Evolutionary conservation across 225 moss, liverwort and hornwort genomes (phyloP), one percentile per base, ranked within the genome.

Genomic region (Physcomitrellopsis africana): DNA sequence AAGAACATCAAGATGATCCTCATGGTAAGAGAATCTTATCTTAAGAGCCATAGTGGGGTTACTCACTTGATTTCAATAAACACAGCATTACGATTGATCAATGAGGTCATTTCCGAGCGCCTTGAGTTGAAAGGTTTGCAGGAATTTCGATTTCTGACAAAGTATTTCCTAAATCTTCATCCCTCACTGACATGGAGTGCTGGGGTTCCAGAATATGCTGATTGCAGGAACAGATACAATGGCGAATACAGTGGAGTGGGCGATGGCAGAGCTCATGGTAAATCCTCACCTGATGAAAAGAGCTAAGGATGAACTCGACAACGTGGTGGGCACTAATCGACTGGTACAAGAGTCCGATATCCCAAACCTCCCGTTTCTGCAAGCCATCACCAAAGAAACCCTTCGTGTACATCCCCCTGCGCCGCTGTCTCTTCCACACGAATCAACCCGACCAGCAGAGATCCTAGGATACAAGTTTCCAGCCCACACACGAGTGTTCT

Each of bases 351-450:
- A 89, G 62, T 56, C 77, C 3, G 85, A 86, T 63, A 47, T 76
- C 54, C 27, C 24, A 12, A 52, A 67, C 17, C 61, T 76, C 37
- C 60, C 76, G 3, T 82, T 83, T 51, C 49, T 91, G 11, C 77
- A 37, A 32, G 76, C 85, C 22, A 67, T 88, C 32, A 51, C 79
- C 32, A 87, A 88, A 67, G 90, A 86, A 18, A 74, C 83, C 1
- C 76, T 87, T 49, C 81, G 90, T 1, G 55, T 87, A 29, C 90
- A 87, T 32, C 81, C 90, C 3, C 65, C 80, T 44, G 81, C 68
- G 8, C 80, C 73, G 0, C 20, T 86, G 10, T 60, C 72, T 2
- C 3, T 74, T 1, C 85, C 80, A 2, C 72, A 63, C 19, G 83
- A 80, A 51, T 83, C 81, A 17, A 66, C 46, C 0, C 19, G 68